Evolutionary conservation across 2,329 filamentous ascomycete genomes (phyloP).

Genomic region (Penicillium sp.): DNA sequence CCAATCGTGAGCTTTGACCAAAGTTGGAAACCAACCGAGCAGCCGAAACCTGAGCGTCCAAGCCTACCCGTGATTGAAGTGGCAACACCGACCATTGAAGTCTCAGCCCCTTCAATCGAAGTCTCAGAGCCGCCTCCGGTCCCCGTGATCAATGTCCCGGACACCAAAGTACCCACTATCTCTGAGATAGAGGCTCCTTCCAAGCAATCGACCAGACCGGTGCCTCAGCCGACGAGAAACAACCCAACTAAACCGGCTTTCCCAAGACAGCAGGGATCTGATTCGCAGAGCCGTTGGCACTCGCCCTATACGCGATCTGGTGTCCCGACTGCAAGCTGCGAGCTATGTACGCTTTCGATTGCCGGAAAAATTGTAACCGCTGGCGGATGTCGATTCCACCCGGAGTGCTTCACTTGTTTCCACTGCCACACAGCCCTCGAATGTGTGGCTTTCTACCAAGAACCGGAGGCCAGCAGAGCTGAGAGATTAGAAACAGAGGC

Average conservation of each 20-base stretch:
- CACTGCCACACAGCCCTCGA: slow-evolving; percentile 81
- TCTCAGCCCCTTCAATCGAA: slow-evolving; percentile 35
- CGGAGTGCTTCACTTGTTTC: slow-evolving; percentile 83
- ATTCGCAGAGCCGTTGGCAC: slow-evolving; percentile 30
- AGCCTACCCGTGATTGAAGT: slow-evolving; percentile 46
- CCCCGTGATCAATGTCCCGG: slow-evolving; percentile 46
- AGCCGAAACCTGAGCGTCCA: slow-evolving; percentile 21
- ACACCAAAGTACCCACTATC: slow-evolving; percentile 36
- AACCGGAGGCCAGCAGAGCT: slow-evolving; percentile 63
- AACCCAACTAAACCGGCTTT: slow-evolving; percentile 21
- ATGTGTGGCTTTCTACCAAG: slow-evolving; percentile 90
- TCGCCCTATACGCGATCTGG: slow-evolving; percentile 41
- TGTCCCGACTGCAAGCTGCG: slow-evolving; percentile 62
- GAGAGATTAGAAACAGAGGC: slow-evolving; percentile 61
- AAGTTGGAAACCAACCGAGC: slow-evolving; percentile 59
- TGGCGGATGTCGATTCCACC: slow-evolving; percentile 76
- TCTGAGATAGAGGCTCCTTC: slow-evolving; percentile 26
- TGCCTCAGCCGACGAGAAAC: slow-evolving; percentile 13
- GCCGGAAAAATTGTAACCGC: slow-evolving; percentile 83
- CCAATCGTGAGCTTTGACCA: slow-evolving; percentile 96
- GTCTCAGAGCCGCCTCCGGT: slow-evolving; percentile 35
- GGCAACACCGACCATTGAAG: slow-evolving; percentile 28
- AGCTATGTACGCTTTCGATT: slow-evolving; percentile 74
- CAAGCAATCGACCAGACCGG: slow-evolving; percentile 11
- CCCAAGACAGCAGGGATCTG: slow-evolving; percentile 31